phyloP scores from a whole-genome alignment of 305 asterid species.

The Rubia balearica region DNA sequence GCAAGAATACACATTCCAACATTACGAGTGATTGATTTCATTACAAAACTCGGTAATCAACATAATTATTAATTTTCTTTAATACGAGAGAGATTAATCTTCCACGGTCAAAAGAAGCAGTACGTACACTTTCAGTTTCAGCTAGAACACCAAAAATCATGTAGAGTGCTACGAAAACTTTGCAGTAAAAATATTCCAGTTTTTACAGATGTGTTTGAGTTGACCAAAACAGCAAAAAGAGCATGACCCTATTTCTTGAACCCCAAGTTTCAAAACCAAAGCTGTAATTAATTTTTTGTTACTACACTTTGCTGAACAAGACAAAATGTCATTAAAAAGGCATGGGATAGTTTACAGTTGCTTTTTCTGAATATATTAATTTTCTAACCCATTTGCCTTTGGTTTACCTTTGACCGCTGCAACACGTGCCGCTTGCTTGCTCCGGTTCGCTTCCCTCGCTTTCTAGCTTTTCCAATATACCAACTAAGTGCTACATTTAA shows the following conservation, averaged over 20 bases:
- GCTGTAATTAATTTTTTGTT: background rate
- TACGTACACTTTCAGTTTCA: background rate
- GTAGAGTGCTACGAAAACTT: background rate
- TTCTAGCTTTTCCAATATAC: background rate
- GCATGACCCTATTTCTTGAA: background rate
- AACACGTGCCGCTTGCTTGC: conserved; percentile 1
- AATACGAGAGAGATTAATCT: too few species aligned
- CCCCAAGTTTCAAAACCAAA: background rate
- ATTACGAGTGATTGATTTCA: too few species aligned
- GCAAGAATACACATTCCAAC: too few species aligned
- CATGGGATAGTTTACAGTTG: background rate
- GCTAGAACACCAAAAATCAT: background rate
- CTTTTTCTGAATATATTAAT: background rate
- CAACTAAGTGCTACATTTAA: background rate
- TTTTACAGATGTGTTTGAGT: background rate
- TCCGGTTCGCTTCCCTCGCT: background rate
- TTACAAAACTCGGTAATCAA: too few species aligned
- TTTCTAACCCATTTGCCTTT: background rate
- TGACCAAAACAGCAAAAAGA: background rate
- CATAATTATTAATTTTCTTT: too few species aligned
- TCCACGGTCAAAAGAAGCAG: background rate
- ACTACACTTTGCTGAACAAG: background rate
- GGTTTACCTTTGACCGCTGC: background rate
- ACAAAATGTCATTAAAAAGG: background rate
- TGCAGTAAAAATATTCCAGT: background rate